Evolutionary conservation across 257 asterid species (phyloP), one percentile per base, ranked within the genome.

Genomic region (Buddleja alternifolia): DNA sequence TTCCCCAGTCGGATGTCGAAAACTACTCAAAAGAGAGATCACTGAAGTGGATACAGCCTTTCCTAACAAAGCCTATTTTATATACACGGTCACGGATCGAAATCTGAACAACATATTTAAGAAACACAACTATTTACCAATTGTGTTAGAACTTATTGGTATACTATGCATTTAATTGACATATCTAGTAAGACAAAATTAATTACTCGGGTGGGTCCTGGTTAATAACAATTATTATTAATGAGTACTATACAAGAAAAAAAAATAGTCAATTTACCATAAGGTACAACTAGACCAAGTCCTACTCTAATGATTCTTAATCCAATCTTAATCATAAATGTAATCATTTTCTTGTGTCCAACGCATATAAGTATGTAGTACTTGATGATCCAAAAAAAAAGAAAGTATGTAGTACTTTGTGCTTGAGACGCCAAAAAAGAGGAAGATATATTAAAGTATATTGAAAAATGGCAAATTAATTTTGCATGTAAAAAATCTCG

Each of bases 251-350:
- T 63, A 54, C 53, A 5, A 29, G 32, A 51, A n/a, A 54, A 52
- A 48, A 15, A 44, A 52, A 46, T 67, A 67, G 79, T 78, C 71
- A 73, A 71, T 71, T 62, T 6, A 61, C 47, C 47, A 11, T 20
- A 34, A 60, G 53, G 25, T 11, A 45, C 7, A 23, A 3, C 2
- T 40, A 17, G n/a, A 17, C 24, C 48, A 2, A 4, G 40, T 12
- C 14, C 19, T 17, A 7, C 14, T 56, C 34, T 29, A 29, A 54
- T 25, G 7, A 56, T 56, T 50, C 54, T 25, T 68, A 56, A 68
- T 62, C 52, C 55, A 40, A 45, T 61, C 73, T 50, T 69, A 55
- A 48, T 78, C 74, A 41, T 63, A 62, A 65, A 50, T 48, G 36
- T 34, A 6, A 60, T 60, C 64, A 62, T 63, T 24, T 42, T 25